Base-by-base conservation (phyloP, 805 yeast species). In the Cyberlindnera americana region DNA sequence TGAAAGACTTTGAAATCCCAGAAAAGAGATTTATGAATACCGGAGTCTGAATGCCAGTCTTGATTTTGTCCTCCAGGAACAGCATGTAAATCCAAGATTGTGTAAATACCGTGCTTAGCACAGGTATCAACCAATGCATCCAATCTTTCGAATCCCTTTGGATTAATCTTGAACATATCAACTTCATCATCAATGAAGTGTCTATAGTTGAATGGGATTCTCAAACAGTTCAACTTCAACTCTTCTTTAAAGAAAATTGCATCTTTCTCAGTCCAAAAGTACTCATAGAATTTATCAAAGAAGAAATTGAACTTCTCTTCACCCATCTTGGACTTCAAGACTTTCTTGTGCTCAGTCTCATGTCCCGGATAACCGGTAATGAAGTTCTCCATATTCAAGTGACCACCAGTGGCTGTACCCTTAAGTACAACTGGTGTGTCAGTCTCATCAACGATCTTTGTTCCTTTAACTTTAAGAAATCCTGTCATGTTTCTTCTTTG, bases 291-390 rank as follows among this genome's bases (percentile, higher is more conserved):
- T 52, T 67, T 71, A 40, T 71, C 73, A 46, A 72, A 73, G 60
- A 72, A 73, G 58, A 49, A 73, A 35, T 70, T 65, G 48, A 62
- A 68, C 50, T 73, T 73, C 43, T 72, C 75, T 38, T 65, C 48
- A 30, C 78, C 78, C 45, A 73, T 64, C 31, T 54, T 65, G 33
- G 52, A 41, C 44, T 54, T 49, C 39, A 73, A 41, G 1, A 69
- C 71, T 33, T 57, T 46, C 50, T 72, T 72, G 48, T 71, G 75
- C 48, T 73, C 77, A 16, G 73, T 64, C 49, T 73, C 78, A 47
- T 69, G 75, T 3, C 78, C 78, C 10, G 77, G 75, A 45, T 67
- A 73, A 5, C 78, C 78, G 19, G 77, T 73, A 48, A 73, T 73
- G 66, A 73, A 73, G 55, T 73, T 73, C 54, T 73, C 78, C 77